Base-by-base conservation (phyloP, 805 yeast genomes). In the Priceomyces haplophilus region DNA sequence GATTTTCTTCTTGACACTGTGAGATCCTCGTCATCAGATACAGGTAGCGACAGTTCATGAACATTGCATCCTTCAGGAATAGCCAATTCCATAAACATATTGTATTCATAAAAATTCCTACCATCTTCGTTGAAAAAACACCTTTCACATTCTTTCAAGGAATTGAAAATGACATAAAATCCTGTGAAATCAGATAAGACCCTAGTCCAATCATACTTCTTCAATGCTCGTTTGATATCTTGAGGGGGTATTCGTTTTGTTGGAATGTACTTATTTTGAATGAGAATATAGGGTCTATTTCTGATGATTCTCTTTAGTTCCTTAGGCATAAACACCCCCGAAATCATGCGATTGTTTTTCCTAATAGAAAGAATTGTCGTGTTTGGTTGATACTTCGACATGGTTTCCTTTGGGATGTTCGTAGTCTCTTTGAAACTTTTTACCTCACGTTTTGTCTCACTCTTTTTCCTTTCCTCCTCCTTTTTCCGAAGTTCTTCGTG, bases 161-260 rank as follows among this genome's bases (percentile, higher is more conserved):
- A 70, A 51, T 80, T 80, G 61, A 88, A 88, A 1, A 86, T 81
- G 30, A 88, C 69, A 52, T 76, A 88, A 51, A 83, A 83, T 0
- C 96, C 96, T 1, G 73, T 59, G 35, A 59, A 61, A 49, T 85
- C 90, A 3, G 79, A 72, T 38, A 84, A 56, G 2, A 88, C 78
- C 42, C 85, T 69, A 0, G 80, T 76, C 82, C 88, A 84, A 42
- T 76, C 78, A 54, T 83, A 83, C 37, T 72, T 75, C 32, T 73
- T 73, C 24, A 88, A 64, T 23, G 72, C 69, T 20, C 75, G 70
- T 52, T 85, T 81, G 41, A 88, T 65, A 54, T 83, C 88, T 41
- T 70, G 72, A 2, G 80, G 66, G 12, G 72, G 65, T 1, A 81
- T 69, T 40, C 69, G 65, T 40, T 67, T 62, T 0, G 79, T 68